Base-by-base conservation (phyloP, 139 green algal genomes). In the Picochlorum sp. region DNA sequence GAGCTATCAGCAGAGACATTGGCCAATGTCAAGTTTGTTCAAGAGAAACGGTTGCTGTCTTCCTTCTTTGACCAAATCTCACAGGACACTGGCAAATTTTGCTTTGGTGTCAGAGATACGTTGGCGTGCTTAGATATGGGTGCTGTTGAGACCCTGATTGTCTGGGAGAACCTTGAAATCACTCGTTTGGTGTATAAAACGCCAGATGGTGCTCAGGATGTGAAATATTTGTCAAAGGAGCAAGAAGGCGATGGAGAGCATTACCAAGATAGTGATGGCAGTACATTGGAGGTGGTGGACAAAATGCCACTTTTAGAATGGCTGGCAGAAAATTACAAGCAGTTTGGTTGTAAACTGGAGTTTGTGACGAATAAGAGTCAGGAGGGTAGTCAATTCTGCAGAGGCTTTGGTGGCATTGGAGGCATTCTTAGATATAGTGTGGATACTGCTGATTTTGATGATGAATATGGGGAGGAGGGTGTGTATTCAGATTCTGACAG, bases 11-110 rank as follows among this genome's bases (percentile, higher is more conserved):
- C 87, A n/a, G 93, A 98, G 69, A 91, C 89, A 26, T 79, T 99
- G 34, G 74, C 81, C 44, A 98, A 98, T 68, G 92, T 99, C 37
- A 99, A 99, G 81, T 99, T 99, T 84, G 92, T 99, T 62, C 90
- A 95, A 73, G 90, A 97, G 69, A 95, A 92, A 77, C 72, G 81
- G 30, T 81, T 95, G 6, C 90, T 95, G n/a, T 56, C 37, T 10
- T 30, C 34, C 34, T 99, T 96, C 82, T 99, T 99, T 66, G 94
- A 99, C 56, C 88, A 99, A 80, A 97, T 98, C 75, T 89, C 75
- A 60, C 89, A 97, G 71, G 94, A 95, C 76, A 96, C 80, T 20
- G 87, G 89, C 65, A 96, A 96, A 73, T 96, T 88, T 74, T 84
- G 92, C 57, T 98, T 97, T 75, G 85, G 88, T 6, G 74, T 95